Conservation (phyloP, 176 grass and related monocot species). For the Carex kokanica region DNA sequence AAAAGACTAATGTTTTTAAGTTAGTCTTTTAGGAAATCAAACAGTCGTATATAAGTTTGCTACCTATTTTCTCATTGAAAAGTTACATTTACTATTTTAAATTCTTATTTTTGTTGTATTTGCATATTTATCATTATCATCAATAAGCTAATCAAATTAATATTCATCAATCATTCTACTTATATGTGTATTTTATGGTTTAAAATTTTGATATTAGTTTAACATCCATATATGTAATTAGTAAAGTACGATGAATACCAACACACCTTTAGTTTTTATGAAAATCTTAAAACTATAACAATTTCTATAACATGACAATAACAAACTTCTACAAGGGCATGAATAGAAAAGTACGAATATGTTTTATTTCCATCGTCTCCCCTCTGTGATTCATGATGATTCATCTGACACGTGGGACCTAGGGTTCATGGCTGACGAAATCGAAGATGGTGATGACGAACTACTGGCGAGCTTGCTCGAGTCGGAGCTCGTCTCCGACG, state of each 20-base stretch:
- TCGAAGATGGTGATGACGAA: constrained; percentile 52
- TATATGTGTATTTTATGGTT: not conserved
- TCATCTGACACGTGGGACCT: constrained; percentile 11
- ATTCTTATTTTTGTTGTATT: not conserved
- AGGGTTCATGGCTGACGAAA: constrained; percentile 13
- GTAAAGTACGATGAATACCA: no score
- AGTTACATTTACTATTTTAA: not conserved
- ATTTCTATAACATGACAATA: not conserved
- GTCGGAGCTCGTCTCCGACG: constrained; percentile 70
- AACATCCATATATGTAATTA: no score
- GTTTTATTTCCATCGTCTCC: constrained; percentile 1
- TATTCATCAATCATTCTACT: not conserved
- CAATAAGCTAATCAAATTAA: not conserved
- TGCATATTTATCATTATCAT: not conserved
- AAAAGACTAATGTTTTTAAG: not conserved
- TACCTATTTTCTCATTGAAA: not conserved
- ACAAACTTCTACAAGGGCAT: constrained; percentile 4
- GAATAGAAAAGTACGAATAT: not conserved
- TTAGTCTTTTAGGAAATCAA: no score
- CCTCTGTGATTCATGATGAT: not conserved
- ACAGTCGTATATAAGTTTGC: not conserved
- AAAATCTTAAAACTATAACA: no score
- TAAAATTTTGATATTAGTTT: not conserved
- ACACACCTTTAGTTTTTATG: no score
- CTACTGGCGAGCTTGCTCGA: constrained; percentile 76